phyloP scores from a whole-genome alignment of 257 asterid species.

The Ballota nigra region DNA sequence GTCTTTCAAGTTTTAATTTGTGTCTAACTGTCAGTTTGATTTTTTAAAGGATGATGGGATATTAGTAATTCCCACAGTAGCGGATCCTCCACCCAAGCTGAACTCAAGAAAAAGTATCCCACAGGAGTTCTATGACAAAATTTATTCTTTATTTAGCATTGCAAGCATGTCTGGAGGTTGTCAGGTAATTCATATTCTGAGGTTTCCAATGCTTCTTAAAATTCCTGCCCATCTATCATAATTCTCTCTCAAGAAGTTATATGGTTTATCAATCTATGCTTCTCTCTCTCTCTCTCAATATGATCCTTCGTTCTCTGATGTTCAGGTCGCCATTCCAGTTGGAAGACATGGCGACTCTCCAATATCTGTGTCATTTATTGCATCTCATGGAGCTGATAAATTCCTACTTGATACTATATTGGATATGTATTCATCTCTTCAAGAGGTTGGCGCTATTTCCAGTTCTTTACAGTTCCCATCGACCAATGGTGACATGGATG shows the following conservation, averaged over 20 bases:
- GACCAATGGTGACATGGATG: constrained; percentile 57
- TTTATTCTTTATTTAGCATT: constrained; percentile 61
- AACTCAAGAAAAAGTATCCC: constrained; percentile 45
- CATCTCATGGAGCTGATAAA: constrained; percentile 83
- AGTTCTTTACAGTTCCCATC: constrained; percentile 51
- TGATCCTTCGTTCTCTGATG: not conserved
- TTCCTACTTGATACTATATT: constrained; percentile 82
- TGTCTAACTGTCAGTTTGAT: constrained; percentile 13
- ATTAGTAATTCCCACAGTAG: constrained; percentile 75
- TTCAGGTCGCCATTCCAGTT: constrained; percentile 72
- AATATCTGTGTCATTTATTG: constrained; percentile 70
- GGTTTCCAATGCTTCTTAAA: constrained; percentile 3
- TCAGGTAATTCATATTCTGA: constrained; percentile 48
- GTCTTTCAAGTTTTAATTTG: constrained; percentile 4
- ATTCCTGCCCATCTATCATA: not conserved
- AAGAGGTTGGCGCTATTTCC: constrained; percentile 47
- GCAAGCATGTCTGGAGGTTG: constrained; percentile 87
- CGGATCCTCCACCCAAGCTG: constrained; percentile 70
- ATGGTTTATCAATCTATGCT: not conserved
- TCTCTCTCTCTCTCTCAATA: not conserved
- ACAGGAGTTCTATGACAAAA: constrained; percentile 52
- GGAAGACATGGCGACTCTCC: constrained; percentile 72
- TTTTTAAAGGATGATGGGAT: constrained; percentile 66
- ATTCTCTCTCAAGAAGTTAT: not conserved
- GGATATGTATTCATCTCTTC: constrained; percentile 77